Base-by-base conservation (phyloP, 169 alveolate species). In the Plasmodium vivax region DNA sequence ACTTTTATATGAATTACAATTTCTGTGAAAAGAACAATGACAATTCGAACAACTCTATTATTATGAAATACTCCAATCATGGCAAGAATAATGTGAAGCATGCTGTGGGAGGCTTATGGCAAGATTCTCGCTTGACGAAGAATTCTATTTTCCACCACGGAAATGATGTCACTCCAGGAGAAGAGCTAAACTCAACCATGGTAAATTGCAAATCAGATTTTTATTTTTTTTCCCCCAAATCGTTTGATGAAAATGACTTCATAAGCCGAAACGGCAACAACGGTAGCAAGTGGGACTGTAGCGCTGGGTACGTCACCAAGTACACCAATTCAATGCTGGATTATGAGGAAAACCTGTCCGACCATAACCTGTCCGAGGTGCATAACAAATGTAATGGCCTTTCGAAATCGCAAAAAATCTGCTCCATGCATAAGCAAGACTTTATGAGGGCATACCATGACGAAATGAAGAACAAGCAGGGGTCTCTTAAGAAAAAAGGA, bases 241-340 rank as follows among this genome's bases (percentile, higher is more conserved):
- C 85, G 2, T 58, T 87, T 54, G 93, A 87, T 19, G 88, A 87
- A 87, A 87, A 54, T 77, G 93, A 87, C 68, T 77, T 71, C 34
- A 56, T 87, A 19, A 87, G 16, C 8, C 41, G 68, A 34, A 79
- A 71, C 71, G 32, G 19, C 34, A 79, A 74, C 72, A 79, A 80
- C 32, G 82, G 27, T 30, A 54, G 14, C 16, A 92, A 92, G 9
- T 81, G 83, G 82, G 95, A 82, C 34, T 72, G 75, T 10, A 71
- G n/a, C 19, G 62, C 32, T 23, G 41, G 77, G 27, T 56, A 90
- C 58, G 45, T 30, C 36, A 82, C 95, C 36, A 83, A 72, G 45
- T 34, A 82, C 58, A 82, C 85, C 2, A 82, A 83, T 43, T 51
- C 82, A 3, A 27, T 92, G n/a, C 71, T 92, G 38, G 95, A 92